These are phyloP conservation scores for Sporothrix sp. DNA, from an alignment of 2,329 filamentous ascomycete species.

Conservation along the genomic window DNA sequence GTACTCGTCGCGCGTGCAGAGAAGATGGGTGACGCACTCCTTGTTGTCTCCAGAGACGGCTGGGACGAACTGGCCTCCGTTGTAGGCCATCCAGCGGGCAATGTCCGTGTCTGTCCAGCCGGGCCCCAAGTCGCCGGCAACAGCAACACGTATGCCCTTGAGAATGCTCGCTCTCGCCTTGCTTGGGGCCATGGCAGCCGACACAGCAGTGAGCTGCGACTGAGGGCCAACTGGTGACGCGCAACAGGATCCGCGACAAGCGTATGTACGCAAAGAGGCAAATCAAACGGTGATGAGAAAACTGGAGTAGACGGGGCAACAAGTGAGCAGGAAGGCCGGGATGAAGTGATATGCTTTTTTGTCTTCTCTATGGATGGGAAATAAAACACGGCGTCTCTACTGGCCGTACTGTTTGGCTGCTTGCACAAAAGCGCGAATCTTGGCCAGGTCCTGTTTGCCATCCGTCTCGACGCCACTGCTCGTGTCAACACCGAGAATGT, in stretches of 20 bases:
- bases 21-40: conserved; percentile 56
- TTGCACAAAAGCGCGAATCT: conserved; percentile 71
- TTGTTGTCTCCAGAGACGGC: conserved; percentile 34
- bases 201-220: background rate
- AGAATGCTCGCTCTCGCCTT: conserved; percentile 17
- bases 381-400: conserved; percentile 27
- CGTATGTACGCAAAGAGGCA: too few species aligned
- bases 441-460: conserved; percentile 69
- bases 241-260: too few species aligned
- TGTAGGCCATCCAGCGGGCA: conserved; percentile 52
- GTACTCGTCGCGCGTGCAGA: conserved; percentile 56
- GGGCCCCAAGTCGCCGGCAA: conserved; percentile 47
- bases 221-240: too few species aligned
- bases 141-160: conserved; percentile 32
- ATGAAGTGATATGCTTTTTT: too few species aligned
- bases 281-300: too few species aligned
- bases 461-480: conserved; percentile 86
- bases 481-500: conserved; percentile 67
- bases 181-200: background rate
- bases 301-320: too few species aligned
- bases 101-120: conserved; percentile 45
- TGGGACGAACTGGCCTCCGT: conserved; percentile 49
- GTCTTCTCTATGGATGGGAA: background rate
- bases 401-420: conserved; percentile 48
- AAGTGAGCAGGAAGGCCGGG: too few species aligned